Percentiles rank a stretch among this genome's conserved stretches.
phyloP scores from a whole-genome alignment of 2,329 filamentous ascomycete genomes.

The Xylaria sp. region DNA sequence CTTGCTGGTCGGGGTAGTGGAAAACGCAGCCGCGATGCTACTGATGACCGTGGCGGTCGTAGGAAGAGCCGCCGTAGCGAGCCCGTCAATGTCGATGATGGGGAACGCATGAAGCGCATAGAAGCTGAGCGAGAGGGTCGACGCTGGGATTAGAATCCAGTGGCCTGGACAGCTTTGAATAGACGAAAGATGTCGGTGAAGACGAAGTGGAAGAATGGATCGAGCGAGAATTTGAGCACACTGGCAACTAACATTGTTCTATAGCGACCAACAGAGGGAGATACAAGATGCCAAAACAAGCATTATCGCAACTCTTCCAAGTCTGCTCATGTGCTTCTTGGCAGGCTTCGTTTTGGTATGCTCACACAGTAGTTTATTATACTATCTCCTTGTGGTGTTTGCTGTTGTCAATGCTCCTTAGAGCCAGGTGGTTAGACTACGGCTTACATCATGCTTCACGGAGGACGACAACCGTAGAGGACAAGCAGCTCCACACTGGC shows the following conservation, averaged over 20 bases:
- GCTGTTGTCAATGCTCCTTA: background rate
- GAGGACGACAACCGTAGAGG: background rate
- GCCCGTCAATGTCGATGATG: constrained; percentile 52
- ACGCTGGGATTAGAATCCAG: constrained; percentile 50
- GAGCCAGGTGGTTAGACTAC: background rate
- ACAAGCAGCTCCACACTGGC: background rate
- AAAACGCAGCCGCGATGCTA: constrained; percentile 53
- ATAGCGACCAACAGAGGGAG: background rate
- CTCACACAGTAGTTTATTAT: background rate
- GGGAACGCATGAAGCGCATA: constrained; percentile 59
- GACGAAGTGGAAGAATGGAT: background rate
- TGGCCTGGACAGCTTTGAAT: constrained; percentile 5
- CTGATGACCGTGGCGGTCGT: constrained; percentile 52
- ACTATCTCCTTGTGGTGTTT: background rate
- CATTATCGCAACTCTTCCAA: background rate
- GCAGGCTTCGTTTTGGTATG: background rate
- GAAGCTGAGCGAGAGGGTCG: constrained; percentile 65
- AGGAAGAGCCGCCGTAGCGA: constrained; percentile 58
- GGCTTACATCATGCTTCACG: background rate
- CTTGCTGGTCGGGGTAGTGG: constrained; percentile 52
- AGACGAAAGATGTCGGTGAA: background rate
- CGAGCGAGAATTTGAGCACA: background rate
- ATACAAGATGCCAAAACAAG: background rate
- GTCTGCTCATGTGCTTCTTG: background rate
- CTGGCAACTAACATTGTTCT: background rate